These are phyloP conservation scores for Prosopis cineraria DNA, from an alignment of 306 rosid species.

Conservation along the genomic window DNA sequence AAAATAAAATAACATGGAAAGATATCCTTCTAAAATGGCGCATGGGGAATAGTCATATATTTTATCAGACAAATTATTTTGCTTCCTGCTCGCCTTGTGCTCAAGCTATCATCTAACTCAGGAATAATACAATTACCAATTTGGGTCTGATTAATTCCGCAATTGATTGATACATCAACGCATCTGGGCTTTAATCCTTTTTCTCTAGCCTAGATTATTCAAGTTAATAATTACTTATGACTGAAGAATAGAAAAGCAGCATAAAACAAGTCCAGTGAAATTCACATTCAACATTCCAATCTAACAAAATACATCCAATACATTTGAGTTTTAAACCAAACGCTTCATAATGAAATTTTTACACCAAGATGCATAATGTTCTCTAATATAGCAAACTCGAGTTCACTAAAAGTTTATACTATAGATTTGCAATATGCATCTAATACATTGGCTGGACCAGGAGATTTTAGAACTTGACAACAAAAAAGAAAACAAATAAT, in stretches of 20 bases:
- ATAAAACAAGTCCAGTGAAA: background rate
- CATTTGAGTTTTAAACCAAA: background rate
- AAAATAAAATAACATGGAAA: background rate
- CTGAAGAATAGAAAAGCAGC: background rate
- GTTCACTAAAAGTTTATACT: background rate
- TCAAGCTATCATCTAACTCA: background rate
- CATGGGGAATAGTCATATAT: background rate
- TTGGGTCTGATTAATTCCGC: background rate
- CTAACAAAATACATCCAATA: background rate
- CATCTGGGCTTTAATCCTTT: background rate
- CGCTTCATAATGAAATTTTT: background rate
- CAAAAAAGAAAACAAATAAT: too few species aligned
- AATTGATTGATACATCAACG: background rate
- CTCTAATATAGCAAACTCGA: background rate
- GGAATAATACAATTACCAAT: background rate
- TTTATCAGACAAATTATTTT: background rate
- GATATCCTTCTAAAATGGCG: background rate
- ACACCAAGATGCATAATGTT: background rate
- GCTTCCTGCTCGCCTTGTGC: background rate
- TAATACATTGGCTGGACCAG: background rate
- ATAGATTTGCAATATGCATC: background rate
- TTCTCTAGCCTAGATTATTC: background rate
- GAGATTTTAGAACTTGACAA: too few species aligned
- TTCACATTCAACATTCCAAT: background rate
- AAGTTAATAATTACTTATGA: background rate